Base-by-base conservation (phyloP, 73 alveolate species). In the Stentor coeruleus region DNA sequence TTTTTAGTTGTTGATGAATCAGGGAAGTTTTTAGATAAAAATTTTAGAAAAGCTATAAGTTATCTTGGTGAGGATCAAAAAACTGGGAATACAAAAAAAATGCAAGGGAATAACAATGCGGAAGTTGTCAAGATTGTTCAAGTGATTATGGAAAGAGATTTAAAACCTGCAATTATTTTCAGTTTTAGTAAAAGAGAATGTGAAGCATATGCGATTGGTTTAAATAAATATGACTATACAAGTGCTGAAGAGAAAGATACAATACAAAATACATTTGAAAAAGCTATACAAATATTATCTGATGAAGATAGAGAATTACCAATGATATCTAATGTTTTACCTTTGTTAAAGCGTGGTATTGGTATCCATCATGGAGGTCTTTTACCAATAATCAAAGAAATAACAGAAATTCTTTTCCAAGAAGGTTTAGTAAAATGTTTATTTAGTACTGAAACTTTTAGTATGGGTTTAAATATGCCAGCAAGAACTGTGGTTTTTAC, bases 301-400 rank as follows among this genome's bases (percentile, higher is more conserved):
- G 99, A 96, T 86, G 99, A 98, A 81, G 99, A 98, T 85, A 90
- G 96, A 86, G 91, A 90, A 59, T 91, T 97, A 2, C 99, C 99
- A 28, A 93, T 91, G 81, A 92, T 98, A 81, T 83, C 89, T 77
- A 77, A 85, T 37, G 92, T 98, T 96, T 85, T 95, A 38, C 99
- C 99, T 4, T 84, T 97, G 59, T 90, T 98, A 39, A 88, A 91
- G 76, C 90, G 93, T 60, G 99, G 99, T 6, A 89, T 98, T 31
- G 99, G 99, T 4, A 93, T 98, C 55, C 99, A 98, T 88, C 99
- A 98, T 89, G 99, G 99, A 26, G 99, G 99, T 6, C 94, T 98
- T 82, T 88, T 98, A 38, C 99, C 99, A 3, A 93, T 98, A 39
- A 96, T 95, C 55, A 91, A 98, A 37, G 99, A 98, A 91, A 91